Evolutionary conservation across 257 asterid genomes (phyloP), one percentile per base, ranked within the genome.

Genomic region (Linderniella brevidens): DNA sequence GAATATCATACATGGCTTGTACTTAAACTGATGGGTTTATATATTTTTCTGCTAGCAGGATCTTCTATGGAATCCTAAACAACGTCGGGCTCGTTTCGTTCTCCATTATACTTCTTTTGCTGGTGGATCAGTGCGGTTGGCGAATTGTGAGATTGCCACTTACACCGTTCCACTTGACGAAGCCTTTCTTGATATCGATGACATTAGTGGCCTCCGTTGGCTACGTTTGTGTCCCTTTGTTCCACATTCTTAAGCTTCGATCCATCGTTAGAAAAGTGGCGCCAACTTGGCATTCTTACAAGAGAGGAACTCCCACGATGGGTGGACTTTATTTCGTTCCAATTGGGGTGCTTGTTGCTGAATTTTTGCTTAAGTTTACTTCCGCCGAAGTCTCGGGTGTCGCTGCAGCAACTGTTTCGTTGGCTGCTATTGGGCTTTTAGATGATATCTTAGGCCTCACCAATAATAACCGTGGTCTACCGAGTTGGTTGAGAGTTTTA

Each of bases 91-190:
- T 88, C 18, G 41, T 76, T 54, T 35, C 56, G 3, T 83, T 83
- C 60, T 62, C 76, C 46, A 65, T 69, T 5, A 20, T 61, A 52
- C 64, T 88, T 54, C 67, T 83, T 47, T 68, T 76, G 15, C 75
- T 88, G 49, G 83, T 76, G 66, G 97, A 88, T 64, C 78, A 65
- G 55, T 78, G 92, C 46, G 95, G 93, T 18, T 88, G 97, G 97
- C 54, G 73, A 58, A 66, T 88, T 37, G 93, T 83, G 59, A 73
- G 93, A 72, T 64, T 88, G 64, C 97, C 97, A 53, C 78, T 88
- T 11, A 72, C 82, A 53, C 86, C 92, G 32, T 85, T 80, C 59
- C 70, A 75, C 65, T 47, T 88, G 66, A 55, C 66, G 72, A 73
- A 75, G 41, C 95, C 97, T 11, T 88, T 88, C 64, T 51, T 77